Evolutionary conservation across 2,329 filamentous ascomycete species (phyloP), one percentile per base, ranked within the genome.

Genomic region (Pestalotiopsis sp.): DNA sequence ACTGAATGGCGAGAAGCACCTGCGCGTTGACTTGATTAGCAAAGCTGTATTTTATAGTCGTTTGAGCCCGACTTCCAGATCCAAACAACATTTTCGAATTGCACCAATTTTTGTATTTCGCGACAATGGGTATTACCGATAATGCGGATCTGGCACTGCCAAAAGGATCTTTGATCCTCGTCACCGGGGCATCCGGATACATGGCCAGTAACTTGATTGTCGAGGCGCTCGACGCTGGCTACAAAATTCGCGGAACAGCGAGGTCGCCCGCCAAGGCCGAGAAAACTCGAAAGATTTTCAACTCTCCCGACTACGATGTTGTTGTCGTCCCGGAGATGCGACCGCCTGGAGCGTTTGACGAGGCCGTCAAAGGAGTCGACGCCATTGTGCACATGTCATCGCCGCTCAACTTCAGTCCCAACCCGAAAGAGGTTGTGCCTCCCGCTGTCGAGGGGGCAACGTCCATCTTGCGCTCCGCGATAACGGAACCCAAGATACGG

Each of bases 331-430:
- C 78, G 1, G 77, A 84, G 17, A 75, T 86, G 38, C 73, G 75
- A 2, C 73, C 75, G 2, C 64, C 76, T 0, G 76, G 77, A n/a
- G 79, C 78, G 1, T 82, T 84, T 59, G 77, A 83, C 45, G 74
- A 78, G 17, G 81, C 78, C 3, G 71, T 82, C 68, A 79, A 81
- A 68, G 83, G 80, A n/a, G 78, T 79, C 23, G 75, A 79, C 1
- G 83, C 81, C 3, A 78, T 87, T 63, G 77, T 82, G 17, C 85
- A 87, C 69, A 77, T 84, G 11, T 85, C 85, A 0, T 80, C 81
- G 17, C 77, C 82, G 20, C 69, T 83, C 1, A 77, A 75, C 0
- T 81, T 82, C 61, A 76, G 76, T 3, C 73, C 79, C 0, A 76
- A 86, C 17, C 82, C 84, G 1, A 75, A 84, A 13, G 71, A 77